Percentiles rank a stretch among this genome's conserved stretches.
These are phyloP conservation scores for Amphichorda felina DNA, from an alignment of 2,329 filamentous ascomycete species.

Conservation along the genomic window DNA sequence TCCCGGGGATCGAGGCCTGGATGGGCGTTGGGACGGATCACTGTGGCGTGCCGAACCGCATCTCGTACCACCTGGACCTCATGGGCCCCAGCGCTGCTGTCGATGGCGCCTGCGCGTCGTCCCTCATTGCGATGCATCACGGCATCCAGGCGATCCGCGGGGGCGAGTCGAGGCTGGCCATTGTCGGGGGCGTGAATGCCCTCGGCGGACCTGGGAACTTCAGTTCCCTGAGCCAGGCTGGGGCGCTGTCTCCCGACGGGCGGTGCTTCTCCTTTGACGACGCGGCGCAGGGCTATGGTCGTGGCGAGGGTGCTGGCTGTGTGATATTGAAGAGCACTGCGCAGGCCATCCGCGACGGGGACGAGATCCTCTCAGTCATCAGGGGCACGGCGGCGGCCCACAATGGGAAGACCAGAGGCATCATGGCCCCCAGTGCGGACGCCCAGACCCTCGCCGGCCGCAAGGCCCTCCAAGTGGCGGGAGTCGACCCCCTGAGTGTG, in stretches of 20 bases:
- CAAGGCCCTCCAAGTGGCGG: constrained; percentile 18
- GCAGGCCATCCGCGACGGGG: constrained; percentile 40
- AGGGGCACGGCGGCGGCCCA: constrained; percentile 37
- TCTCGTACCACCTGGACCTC: constrained; percentile 41
- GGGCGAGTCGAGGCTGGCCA: constrained; percentile 19
- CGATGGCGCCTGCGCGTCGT: constrained; percentile 37
- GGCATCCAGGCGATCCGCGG: constrained; percentile 32
- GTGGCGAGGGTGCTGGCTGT: constrained; percentile 46
- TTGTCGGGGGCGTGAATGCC: constrained; percentile 29
- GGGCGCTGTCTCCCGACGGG: neutral
- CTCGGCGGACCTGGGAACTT: constrained; percentile 6
- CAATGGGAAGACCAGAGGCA: constrained; percentile 40
- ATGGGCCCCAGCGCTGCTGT: constrained; percentile 36
- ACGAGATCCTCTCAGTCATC: constrained; percentile 37
- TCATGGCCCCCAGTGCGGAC: constrained; percentile 40
- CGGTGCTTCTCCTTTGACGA: constrained; percentile 9
- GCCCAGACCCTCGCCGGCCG: constrained; percentile 31
- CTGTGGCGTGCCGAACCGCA: constrained; percentile 27
- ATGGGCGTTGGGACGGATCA: constrained; percentile 16
- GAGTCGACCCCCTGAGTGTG: constrained; percentile 14
- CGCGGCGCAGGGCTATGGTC: constrained; percentile 42
- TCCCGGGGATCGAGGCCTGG: constrained; percentile 5
- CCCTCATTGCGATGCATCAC: constrained; percentile 31
- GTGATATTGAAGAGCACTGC: constrained; percentile 45
- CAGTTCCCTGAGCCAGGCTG: constrained; percentile 3